Conservation (phyloP, 805 yeast species). For the Candida silvatica region DNA sequence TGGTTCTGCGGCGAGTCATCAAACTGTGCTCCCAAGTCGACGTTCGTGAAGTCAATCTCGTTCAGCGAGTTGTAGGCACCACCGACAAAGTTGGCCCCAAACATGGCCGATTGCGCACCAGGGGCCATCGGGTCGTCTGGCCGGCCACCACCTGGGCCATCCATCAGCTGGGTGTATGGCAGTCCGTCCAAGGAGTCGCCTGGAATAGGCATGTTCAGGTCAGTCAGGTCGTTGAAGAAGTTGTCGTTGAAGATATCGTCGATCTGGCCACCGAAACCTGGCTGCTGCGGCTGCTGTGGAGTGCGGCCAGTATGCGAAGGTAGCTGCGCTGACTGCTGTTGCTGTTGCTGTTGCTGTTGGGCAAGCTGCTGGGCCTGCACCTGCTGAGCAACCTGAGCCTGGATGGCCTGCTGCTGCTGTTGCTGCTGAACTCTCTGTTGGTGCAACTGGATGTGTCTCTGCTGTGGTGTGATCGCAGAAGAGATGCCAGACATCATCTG, state of each 20-base stretch:
- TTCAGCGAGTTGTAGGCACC: constrained; percentile 23
- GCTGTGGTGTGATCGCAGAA: not conserved
- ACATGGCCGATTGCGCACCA: not conserved
- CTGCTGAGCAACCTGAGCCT: not conserved
- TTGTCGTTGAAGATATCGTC: constrained; percentile 25
- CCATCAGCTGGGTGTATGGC: constrained; percentile 1
- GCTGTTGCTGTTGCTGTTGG: not conserved
- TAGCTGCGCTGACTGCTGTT: not conserved
- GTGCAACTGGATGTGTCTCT: not conserved
- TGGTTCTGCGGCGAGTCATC: constrained; percentile 2
- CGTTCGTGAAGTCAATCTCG: constrained; percentile 31
- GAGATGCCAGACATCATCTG: constrained; percentile 5
- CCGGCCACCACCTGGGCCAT: not conserved
- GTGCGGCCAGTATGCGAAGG: not conserved
- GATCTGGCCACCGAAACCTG: constrained; percentile 7
- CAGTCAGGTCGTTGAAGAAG: constrained; percentile 24
- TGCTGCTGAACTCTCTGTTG: not conserved
- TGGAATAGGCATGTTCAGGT: constrained; percentile 14
- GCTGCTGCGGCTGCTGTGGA: not conserved
- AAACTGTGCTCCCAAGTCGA: constrained; percentile 20
- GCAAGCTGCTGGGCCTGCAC: not conserved
- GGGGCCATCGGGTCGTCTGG: not conserved
- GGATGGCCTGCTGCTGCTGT: not conserved
- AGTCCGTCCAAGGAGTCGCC: constrained; percentile 7
- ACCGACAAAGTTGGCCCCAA: constrained; percentile 1